Base-by-base conservation (phyloP, 2,329 filamentous ascomycete genomes). In the Fusarium pseudocircinatum region DNA sequence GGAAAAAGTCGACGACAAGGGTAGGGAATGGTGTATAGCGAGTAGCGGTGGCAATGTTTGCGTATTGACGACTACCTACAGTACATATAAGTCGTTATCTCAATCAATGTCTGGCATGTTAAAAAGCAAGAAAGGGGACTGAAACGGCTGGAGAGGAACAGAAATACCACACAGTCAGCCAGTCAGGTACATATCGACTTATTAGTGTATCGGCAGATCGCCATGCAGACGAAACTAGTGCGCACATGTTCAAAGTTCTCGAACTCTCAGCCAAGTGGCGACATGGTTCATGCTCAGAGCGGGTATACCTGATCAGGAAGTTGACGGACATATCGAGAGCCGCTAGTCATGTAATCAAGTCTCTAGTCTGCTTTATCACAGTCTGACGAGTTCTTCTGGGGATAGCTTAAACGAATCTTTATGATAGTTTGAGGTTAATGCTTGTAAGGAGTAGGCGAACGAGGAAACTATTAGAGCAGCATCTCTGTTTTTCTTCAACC, bases 281-380 rank as follows among this genome's bases (percentile, higher is more conserved):
- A 63, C 67, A 65, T 46, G 67, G 67, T 69, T 69, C 39, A 70
- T 53, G 44, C 52, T 43, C 68, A 39, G 63, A 24, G 46, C 67
- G 67, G 66, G 67, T 59, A 69, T 69, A 43, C 66, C 67, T 69
- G 67, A 69, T 60, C 36, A 70, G 67, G 67, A 69, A 69, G 67
- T 69, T 69, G 52, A 59, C 67, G 66, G 52, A 53, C 67, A 69
- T 69, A 37, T 56, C 60, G 20, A 57, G 28, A 70, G 66, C 59
- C 67, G 60, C 67, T 69, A 69, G 65, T 65, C 59, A 69, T 64
- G 58, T 64, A 69, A 65, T 60, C 60, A 39, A 70, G 39, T 59
- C 53, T 44, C 54, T 69, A 65, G 67, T 60, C 54, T 69, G 46
- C 36, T 53, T 36, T 37, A 40, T 36, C 36, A 59, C 52, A 69